These are phyloP conservation scores for Boechera divaricarpa DNA, from an alignment of 345 rosid genomes.

Conservation along the genomic window DNA sequence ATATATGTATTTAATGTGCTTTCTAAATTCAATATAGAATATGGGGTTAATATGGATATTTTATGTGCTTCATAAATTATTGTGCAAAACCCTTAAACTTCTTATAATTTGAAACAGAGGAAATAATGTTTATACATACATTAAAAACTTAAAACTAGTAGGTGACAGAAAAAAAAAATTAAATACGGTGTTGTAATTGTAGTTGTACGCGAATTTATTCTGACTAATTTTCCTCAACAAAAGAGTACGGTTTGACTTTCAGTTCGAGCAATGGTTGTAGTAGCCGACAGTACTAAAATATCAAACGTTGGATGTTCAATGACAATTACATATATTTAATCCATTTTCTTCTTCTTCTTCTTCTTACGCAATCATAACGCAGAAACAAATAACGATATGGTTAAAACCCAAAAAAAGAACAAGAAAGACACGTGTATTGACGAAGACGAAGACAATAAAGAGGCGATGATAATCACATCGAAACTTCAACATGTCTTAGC, in stretches of 20 bases:
- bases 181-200: background rate
- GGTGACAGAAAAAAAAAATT: background rate
- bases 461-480: constrained; percentile 34
- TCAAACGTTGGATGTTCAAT: constrained; percentile 12
- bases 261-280: constrained; percentile 18
- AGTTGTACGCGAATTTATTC: constrained; percentile 15
- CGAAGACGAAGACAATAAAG: constrained; percentile 29
- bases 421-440: constrained; percentile 36
- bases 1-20: too few species aligned
- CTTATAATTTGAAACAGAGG: too few species aligned
- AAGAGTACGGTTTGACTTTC: constrained; percentile 42
- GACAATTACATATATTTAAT: constrained; percentile 24
- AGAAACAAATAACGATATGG: background rate
- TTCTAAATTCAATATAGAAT: too few species aligned
- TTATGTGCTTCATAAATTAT: too few species aligned
- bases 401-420: background rate
- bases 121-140: background rate
- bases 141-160: background rate
- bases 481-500: constrained; percentile 47
- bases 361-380: constrained; percentile 17
- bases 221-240: constrained; percentile 37
- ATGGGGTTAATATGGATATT: too few species aligned
- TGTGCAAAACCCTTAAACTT: too few species aligned
- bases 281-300: constrained; percentile 13
- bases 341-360: constrained; percentile 11